Percentiles rank a stretch among this genome's conserved stretches.
phyloP scores from a whole-genome alignment of 225 moss, liverwort and hornwort genomes.

The Pseudisothecium myosuroides region DNA sequence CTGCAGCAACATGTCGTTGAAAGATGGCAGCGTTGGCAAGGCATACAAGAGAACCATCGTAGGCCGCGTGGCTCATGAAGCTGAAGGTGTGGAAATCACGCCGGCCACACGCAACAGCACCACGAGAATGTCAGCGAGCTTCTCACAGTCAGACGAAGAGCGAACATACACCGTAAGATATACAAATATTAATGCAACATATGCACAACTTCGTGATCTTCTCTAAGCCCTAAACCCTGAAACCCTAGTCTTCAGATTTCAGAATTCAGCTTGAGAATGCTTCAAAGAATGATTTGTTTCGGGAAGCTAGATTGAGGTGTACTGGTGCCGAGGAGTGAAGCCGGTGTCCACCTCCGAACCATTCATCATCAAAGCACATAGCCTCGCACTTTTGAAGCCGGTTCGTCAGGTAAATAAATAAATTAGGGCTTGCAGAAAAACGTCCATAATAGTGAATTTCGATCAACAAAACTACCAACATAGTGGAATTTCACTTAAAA shows the following conservation, averaged over 20 bases:
- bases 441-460: background rate
- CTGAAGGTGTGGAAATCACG: background rate
- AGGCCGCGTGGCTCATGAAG: slow-evolving; percentile 9
- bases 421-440: background rate
- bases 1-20: background rate
- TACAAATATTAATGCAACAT: background rate
- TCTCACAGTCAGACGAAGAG: slow-evolving; percentile 10
- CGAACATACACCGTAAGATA: slow-evolving; percentile 3
- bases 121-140: background rate
- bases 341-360: slow-evolving; percentile 4
- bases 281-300: background rate
- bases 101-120: background rate
- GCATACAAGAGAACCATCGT: slow-evolving; percentile 16
- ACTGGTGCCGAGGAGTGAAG: slow-evolving; percentile 39
- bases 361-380: slow-evolving; percentile 22
- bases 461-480: background rate
- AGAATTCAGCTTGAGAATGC: background rate
- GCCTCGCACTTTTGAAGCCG: slow-evolving; percentile 21
- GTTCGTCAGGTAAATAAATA: slow-evolving; percentile 9
- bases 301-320: slow-evolving; percentile 22
- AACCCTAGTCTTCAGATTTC: background rate
- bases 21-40: slow-evolving; percentile 11
- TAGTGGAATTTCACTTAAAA: background rate
- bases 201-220: background rate
- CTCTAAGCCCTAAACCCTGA: background rate